These are phyloP conservation scores for Colletotrichum theobromicola DNA, from an alignment of 2,329 filamentous ascomycete species.

Conservation along the genomic window DNA sequence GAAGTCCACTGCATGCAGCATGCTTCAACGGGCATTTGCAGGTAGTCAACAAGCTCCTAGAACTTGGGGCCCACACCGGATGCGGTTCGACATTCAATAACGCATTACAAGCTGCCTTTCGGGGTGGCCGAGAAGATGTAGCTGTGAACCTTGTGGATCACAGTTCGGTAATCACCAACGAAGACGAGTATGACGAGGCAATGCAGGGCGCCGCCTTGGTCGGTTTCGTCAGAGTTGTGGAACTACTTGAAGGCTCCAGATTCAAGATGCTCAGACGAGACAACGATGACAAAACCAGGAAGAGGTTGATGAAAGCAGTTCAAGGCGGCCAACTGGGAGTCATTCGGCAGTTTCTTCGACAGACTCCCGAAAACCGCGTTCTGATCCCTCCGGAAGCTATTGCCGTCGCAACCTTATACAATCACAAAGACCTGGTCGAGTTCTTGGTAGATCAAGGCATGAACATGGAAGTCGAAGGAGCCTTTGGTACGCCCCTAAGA, in stretches of 20 bases:
- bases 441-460: not conserved
- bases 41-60: not conserved
- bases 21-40: not conserved
- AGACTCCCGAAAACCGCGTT: accelerated
- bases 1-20: not conserved
- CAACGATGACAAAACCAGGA: not conserved
- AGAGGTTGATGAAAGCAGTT: not conserved
- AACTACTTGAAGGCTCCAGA: not conserved
- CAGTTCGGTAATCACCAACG: not conserved
- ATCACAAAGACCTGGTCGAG: not conserved
- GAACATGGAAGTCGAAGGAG: not conserved
- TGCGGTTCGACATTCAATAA: not conserved
- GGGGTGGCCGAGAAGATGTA: not conserved
- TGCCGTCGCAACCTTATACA: not conserved
- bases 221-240: not conserved
- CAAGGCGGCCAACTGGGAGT: not conserved
- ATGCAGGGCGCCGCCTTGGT: not conserved
- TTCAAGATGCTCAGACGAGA: not conserved
- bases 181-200: not conserved
- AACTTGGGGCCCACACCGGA: not conserved
- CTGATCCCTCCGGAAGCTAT: not conserved
- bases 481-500: not conserved
- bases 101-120: not conserved
- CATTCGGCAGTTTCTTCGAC: not conserved
- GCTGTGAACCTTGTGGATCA: not conserved